These are phyloP conservation scores for Penicillium sp. DNA, from an alignment of 2,329 filamentous ascomycete genomes.

Conservation along the genomic window DNA sequence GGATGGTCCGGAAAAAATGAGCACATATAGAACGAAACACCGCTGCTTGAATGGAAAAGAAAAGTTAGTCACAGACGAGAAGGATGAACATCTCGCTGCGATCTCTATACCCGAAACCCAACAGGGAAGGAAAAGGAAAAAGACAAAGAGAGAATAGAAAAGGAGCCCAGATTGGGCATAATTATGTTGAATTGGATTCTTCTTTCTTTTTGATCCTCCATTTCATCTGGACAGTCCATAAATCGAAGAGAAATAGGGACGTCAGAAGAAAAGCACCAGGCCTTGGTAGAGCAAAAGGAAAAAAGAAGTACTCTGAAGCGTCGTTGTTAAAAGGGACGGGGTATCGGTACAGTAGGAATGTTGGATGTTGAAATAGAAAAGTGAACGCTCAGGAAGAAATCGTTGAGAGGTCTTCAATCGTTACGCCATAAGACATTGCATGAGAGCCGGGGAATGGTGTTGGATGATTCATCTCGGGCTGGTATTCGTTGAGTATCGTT, in stretches of 20 bases:
- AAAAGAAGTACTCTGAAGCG: conserved; percentile 21
- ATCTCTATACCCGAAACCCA: conserved; percentile 17
- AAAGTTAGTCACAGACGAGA: conserved; percentile 1
- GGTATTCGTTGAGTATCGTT: conserved; percentile 33
- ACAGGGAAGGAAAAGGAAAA: neutral
- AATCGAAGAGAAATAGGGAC: conserved; percentile 6
- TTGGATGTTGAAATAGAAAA: conserved; percentile 40
- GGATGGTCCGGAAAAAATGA: neutral
- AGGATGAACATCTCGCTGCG: conserved; percentile 4
- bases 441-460: conserved; percentile 22
- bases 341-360: conserved; percentile 35
- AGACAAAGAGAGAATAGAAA: conserved; percentile 5
- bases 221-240: conserved; percentile 11
- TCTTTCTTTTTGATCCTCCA: conserved; percentile 11
- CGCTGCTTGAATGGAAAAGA: conserved; percentile 7
- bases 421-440: conserved; percentile 41
- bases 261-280: conserved; percentile 24
- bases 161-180: conserved; percentile 1
- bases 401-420: conserved; percentile 44
- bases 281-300: conserved; percentile 9
- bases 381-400: conserved; percentile 41
- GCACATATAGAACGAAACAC: conserved; percentile 2
- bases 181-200: conserved; percentile 26
- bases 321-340: conserved; percentile 33
- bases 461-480: conserved; percentile 22